Conservation (phyloP, 768 basidiomycete genomes). For the Podaxis sp. region DNA sequence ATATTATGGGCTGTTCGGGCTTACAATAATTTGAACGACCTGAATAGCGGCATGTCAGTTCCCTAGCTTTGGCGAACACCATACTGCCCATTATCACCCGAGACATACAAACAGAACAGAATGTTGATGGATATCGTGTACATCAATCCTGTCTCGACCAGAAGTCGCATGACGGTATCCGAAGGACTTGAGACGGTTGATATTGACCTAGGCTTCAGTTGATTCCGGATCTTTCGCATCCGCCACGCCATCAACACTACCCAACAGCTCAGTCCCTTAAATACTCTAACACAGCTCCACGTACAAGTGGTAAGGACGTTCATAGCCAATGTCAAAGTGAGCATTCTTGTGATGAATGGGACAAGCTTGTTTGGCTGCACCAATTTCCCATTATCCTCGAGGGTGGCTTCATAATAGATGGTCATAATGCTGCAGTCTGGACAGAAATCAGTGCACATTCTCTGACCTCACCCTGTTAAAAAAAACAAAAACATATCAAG, state of each 20-base stretch:
- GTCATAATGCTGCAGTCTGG: slow-evolving; percentile 30
- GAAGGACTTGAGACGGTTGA: slow-evolving; percentile 21
- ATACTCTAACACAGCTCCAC: slow-evolving; percentile 5
- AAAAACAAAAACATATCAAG: slow-evolving; percentile 16
- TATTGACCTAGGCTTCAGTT: slow-evolving; percentile 20
- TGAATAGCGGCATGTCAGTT: slow-evolving; percentile 9
- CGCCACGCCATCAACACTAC: slow-evolving; percentile 33
- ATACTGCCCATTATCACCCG: slow-evolving; percentile 31
- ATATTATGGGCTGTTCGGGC: background rate
- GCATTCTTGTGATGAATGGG: slow-evolving; percentile 34
- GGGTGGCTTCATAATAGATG: slow-evolving; percentile 27
- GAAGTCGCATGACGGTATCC: slow-evolving; percentile 23
- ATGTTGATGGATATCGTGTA: slow-evolving; percentile 32
- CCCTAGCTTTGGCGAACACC: slow-evolving; percentile 18
- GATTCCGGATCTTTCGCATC: slow-evolving; percentile 30
- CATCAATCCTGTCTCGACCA: slow-evolving; percentile 36
- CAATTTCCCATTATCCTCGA: slow-evolving; percentile 19
- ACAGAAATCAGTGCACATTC: background rate
- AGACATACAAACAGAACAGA: slow-evolving; percentile 30
- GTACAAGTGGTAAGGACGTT: slow-evolving; percentile 34
- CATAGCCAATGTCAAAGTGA: slow-evolving; percentile 29
- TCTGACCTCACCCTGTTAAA: background rate
- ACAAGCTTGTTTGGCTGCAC: slow-evolving; percentile 24
- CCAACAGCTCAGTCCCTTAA: background rate
- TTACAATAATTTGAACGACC: slow-evolving; percentile 39